These are phyloP conservation scores for Podaxis pistillaris DNA, from an alignment of 768 basidiomycete species.

Conservation along the genomic window DNA sequence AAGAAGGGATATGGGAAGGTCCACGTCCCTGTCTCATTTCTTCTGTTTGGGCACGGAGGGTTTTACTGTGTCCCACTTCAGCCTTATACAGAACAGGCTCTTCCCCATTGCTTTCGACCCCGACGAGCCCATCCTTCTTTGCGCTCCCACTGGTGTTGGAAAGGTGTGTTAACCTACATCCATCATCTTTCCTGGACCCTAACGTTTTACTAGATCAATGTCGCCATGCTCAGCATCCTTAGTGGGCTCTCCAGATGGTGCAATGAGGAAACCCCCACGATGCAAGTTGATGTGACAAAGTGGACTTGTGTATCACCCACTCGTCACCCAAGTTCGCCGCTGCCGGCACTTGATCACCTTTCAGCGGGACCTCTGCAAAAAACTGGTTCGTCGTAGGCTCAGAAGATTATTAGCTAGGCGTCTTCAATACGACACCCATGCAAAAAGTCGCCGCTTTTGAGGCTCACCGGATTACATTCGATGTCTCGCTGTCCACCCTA, in stretches of 20 bases:
- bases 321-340: too few relatives aligned
- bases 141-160: too few relatives aligned
- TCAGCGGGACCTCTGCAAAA: conserved; percentile 38
- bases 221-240: too few relatives aligned
- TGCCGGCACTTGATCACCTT: too few relatives aligned
- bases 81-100: conserved; percentile 90
- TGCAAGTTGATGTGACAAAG: too few relatives aligned
- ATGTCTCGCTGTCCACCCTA: conserved; percentile 93
- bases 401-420: conserved; percentile 87
- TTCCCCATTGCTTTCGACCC: conserved; percentile 93
- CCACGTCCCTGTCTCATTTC: conserved; percentile 70
- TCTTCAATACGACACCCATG: conserved; percentile 99
- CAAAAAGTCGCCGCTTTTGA: conserved; percentile 92
- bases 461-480: conserved; percentile 99
- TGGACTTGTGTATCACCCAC: too few relatives aligned
- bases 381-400: conserved; percentile 95
- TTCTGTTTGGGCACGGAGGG: conserved; percentile 89
- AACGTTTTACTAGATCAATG: too few relatives aligned
- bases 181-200: too few relatives aligned
- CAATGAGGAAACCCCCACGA: conserved; percentile 42
- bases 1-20: conserved; percentile 97
- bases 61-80: conserved; percentile 82
- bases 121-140: conserved; percentile 50
- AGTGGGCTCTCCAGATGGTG: conserved; percentile 87
- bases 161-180: too few relatives aligned